phyloP scores from a whole-genome alignment of 1,284 basidiomycete genomes.

The Ceratobasidium sp. region DNA sequence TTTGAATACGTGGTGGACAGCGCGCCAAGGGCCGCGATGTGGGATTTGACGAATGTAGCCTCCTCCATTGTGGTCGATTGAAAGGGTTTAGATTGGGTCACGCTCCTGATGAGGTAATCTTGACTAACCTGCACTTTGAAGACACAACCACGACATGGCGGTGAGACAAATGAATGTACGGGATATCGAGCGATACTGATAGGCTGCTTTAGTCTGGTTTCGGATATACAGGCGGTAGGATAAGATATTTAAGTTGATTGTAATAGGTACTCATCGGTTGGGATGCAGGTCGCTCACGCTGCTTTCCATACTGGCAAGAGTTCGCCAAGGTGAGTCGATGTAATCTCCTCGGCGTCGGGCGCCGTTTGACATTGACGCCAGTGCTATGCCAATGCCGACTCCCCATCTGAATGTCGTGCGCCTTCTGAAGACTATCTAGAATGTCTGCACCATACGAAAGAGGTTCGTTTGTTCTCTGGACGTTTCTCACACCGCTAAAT shows the following conservation, averaged over 20 bases:
- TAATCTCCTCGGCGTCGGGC: slow-evolving; percentile 19
- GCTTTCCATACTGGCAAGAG: slow-evolving; percentile 94
- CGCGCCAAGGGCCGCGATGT: slow-evolving; percentile 74
- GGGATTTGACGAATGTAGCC: slow-evolving; percentile 77
- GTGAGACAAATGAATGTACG: slow-evolving; percentile 53
- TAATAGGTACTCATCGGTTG: slow-evolving; percentile 43
- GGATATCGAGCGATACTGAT: slow-evolving; percentile 24
- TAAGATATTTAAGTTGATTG: slow-evolving; percentile 8
- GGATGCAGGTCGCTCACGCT: slow-evolving; percentile 82
- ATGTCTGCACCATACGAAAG: slow-evolving; percentile 92
- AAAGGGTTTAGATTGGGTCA: slow-evolving; percentile 35
- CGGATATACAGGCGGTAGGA: slow-evolving; percentile 73
- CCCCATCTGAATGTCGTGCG: slow-evolving; percentile 77
- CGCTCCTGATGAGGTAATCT: slow-evolving; percentile 15
- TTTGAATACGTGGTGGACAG: too few species aligned
- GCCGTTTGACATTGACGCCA: slow-evolving; percentile 55
- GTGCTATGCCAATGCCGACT: slow-evolving; percentile 91
- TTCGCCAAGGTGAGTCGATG: slow-evolving; percentile 75
- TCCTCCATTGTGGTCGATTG: slow-evolving; percentile 61
- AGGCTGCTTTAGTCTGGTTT: slow-evolving; percentile 70
- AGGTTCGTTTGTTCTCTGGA: slow-evolving; percentile 67
- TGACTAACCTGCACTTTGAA: slow-evolving; percentile 16
- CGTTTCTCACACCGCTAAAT: slow-evolving; percentile 34
- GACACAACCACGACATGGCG: slow-evolving; percentile 55
- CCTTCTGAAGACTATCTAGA: slow-evolving; percentile 93